Base-by-base conservation (phyloP, 805 yeast genomes). In the Starmerella tilneyi region DNA sequence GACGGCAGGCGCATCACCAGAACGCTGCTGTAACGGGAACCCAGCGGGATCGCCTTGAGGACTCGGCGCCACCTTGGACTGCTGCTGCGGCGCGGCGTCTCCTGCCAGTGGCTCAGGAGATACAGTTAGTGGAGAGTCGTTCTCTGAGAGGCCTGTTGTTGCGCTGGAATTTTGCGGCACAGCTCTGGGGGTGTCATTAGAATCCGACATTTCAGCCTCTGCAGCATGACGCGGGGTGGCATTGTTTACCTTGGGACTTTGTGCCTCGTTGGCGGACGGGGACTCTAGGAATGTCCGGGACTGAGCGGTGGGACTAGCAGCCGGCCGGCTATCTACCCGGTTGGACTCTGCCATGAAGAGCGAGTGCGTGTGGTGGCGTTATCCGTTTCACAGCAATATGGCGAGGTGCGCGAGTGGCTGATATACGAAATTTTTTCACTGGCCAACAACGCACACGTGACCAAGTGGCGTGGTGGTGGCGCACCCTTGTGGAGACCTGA, bases 401-500 rank as follows among this genome's bases (percentile, higher is more conserved):
- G 36, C 36, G 19, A 17, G 36, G 36, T 23, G 13, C 36, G 26
- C 21, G 36, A 33, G 36, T 33, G 36, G 36, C 36, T 33, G 36
- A 33, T 33, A 15, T 33, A 33, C 36, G 16, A 33, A 33, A n/a
- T 33, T 33, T 33, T 33, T 33, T 33, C 24, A 17, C 23, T 20
- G 4, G 20, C 5, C 24, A 20, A 12, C 3, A n/a, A 9, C 13
- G 11, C 4, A 5, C 42, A 39, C 42, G 42, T 39, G 42, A 39
- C 21, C 11, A 12, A 28, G 42, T 39, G 42, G 42, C 42, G 42
- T 23, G 19, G 9, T 8, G 31, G 42, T 39, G 42, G 42, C 42
- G 42, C 33, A 20, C 13, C 15, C n/a, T n/a, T n/a, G n/a, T n/a
- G n/a, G n/a, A n/a, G n/a, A n/a, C n/a, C n/a, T n/a, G n/a, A n/a